phyloP scores from a whole-genome alignment of 2,329 filamentous ascomycete species.

The Aureobasidium sp. region DNA sequence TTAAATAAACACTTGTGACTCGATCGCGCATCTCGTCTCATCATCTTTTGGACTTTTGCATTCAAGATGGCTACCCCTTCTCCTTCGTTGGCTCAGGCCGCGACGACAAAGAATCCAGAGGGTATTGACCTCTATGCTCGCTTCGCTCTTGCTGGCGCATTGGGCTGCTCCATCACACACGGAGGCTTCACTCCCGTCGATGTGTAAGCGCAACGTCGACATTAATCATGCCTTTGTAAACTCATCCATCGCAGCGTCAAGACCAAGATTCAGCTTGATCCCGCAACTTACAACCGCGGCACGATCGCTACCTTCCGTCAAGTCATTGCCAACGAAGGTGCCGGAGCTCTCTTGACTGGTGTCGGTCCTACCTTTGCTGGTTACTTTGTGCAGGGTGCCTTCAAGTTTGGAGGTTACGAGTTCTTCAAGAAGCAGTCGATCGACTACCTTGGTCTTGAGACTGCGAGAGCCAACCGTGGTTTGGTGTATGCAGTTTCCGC shows the following conservation, averaged over 20 bases:
- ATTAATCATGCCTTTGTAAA: not conserved
- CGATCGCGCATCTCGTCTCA: not conserved
- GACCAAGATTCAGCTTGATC: constrained; percentile 91
- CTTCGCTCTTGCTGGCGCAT: constrained; percentile 92
- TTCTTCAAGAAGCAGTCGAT: constrained; percentile 93
- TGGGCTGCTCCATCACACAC: constrained; percentile 98
- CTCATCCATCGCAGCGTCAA: constrained; percentile 60
- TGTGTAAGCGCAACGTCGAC: constrained; percentile 63
- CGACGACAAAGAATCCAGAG: constrained; percentile 47
- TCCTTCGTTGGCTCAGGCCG: constrained; percentile 41
- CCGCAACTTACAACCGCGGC: constrained; percentile 78
- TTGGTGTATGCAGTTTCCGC: constrained; percentile 67
- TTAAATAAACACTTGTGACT: not conserved
- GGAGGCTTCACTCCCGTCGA: constrained; percentile 94
- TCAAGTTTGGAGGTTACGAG: constrained; percentile 94
- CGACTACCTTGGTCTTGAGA: constrained; percentile 70
- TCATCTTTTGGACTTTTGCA: constrained; percentile 24
- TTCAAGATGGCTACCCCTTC: constrained; percentile 34
- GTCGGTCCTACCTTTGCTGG: constrained; percentile 78
- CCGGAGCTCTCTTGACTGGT: constrained; percentile 78
- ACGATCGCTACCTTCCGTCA: constrained; percentile 81
- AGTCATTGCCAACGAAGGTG: constrained; percentile 77
- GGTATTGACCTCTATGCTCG: constrained; percentile 77
- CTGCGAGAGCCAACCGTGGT: constrained; percentile 68
- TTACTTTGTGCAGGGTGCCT: constrained; percentile 89